Percentiles rank a stretch among this genome's conserved stretches.
phyloP scores from a whole-genome alignment of 2,329 filamentous ascomycete species.

The Sclerotinia sclerotiorum region DNA sequence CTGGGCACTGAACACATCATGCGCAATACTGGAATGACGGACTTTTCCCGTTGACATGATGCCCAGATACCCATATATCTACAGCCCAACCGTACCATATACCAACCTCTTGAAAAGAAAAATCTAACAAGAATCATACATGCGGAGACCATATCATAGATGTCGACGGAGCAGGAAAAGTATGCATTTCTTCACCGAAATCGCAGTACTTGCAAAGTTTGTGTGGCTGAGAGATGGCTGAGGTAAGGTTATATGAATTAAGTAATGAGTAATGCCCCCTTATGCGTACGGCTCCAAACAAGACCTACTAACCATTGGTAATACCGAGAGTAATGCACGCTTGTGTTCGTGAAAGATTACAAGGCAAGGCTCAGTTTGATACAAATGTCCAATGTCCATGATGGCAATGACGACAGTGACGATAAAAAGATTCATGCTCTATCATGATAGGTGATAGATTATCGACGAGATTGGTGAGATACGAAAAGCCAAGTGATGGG shows the following conservation, averaged over 20 bases:
- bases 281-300: not conserved
- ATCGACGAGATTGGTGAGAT: conserved; percentile 15
- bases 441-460: not conserved
- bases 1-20: conserved; percentile 23
- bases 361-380: conserved; percentile 1
- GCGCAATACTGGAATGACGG: conserved; percentile 22
- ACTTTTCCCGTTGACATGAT: conserved; percentile 4
- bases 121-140: not conserved
- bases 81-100: conserved; percentile 15
- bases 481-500: conserved; percentile 12
- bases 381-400: not conserved
- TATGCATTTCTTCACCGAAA: conserved; percentile 10
- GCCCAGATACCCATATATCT: conserved; percentile 13
- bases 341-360: not conserved
- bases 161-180: not conserved
- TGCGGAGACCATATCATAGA: not conserved
- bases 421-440: conserved; percentile 5
- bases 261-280: conserved; percentile 4
- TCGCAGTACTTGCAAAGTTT: too few species aligned
- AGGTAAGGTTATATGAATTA: not conserved
- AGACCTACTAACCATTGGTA: conserved; percentile 1
- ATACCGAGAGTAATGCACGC: not conserved
- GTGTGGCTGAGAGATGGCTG: conserved; percentile 10
- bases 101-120: conserved; percentile 13
- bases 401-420: not conserved